A percentile compares a stretch with the other conserved stretches of the same genome.
phyloP scores from a whole-genome alignment of 495 filamentous ascomycete species.

The Xylaria grammica region DNA sequence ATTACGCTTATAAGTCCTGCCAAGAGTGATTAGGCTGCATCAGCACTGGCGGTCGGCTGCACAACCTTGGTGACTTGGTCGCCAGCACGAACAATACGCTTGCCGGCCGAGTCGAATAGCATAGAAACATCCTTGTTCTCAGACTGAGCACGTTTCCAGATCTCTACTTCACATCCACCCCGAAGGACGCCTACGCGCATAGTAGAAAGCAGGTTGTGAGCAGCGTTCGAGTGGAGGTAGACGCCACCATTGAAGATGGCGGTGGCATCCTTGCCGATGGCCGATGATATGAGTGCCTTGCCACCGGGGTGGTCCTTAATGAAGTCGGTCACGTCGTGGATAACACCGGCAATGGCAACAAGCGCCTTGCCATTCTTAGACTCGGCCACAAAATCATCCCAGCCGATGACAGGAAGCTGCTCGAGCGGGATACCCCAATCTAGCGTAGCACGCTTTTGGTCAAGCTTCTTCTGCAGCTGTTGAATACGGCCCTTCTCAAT shows the following conservation, averaged over 20 bases:
- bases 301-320: conserved; percentile 98
- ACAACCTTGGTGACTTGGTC: conserved; percentile 85
- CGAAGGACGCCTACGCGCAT: conserved; percentile 97
- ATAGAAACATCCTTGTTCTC: conserved; percentile 86
- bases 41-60: conserved; percentile 72
- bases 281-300: conserved; percentile 90
- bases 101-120: conserved; percentile 79
- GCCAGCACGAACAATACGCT: conserved; percentile 87
- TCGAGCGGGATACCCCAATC: conserved; percentile 97
- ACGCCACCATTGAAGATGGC: conserved; percentile 99
- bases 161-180: conserved; percentile 96
- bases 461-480: conserved; percentile 98
- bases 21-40: conserved; percentile 63
- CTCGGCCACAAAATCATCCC: conserved; percentile 93
- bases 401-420: conserved; percentile 92
- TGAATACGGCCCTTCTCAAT: conserved; percentile 99
- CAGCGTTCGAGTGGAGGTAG: conserved; percentile 96
- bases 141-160: conserved; percentile 94
- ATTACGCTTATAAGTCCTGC: not conserved
- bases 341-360: conserved; percentile 88
- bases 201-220: conserved; percentile 94
- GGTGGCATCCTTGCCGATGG: conserved; percentile 96
- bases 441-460: conserved; percentile 88
- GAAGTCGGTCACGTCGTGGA: conserved; percentile 94
- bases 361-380: conserved; percentile 86